Evolutionary conservation across 257 asterid species (phyloP).

Genomic region (Jacaranda mimosifolia): DNA sequence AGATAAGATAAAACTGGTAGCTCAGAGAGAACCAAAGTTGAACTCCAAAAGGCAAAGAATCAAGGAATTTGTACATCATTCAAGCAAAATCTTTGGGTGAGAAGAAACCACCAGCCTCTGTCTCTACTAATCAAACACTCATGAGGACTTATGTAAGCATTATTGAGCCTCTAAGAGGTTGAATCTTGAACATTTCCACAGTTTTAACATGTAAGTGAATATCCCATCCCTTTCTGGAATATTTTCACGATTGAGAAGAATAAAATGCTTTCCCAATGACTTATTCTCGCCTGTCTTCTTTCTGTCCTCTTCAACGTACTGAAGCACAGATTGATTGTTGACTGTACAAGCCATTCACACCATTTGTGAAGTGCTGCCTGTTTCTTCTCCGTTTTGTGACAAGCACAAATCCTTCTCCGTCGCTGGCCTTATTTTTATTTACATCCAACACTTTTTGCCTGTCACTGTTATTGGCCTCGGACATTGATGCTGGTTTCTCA

Average conservation of each 20-base stretch:
- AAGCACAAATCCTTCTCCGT: slow-evolving; percentile 90
- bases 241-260: slow-evolving; percentile 17
- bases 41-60: slow-evolving; percentile 35
- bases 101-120: slow-evolving; percentile 37
- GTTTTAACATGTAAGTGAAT: slow-evolving; percentile 33
- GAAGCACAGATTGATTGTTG: slow-evolving; percentile 91
- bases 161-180: slow-evolving; percentile 13
- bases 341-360: slow-evolving; percentile 71
- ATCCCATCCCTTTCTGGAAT: slow-evolving; percentile 1
- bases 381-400: slow-evolving; percentile 89
- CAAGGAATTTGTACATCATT: slow-evolving; percentile 41
- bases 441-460: slow-evolving; percentile 42
- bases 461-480: slow-evolving; percentile 46
- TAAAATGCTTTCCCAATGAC: slow-evolving; percentile 18
- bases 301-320: slow-evolving; percentile 59
- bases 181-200: slow-evolving; percentile 22
- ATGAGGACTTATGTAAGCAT: slow-evolving; percentile 19
- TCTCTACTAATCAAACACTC: slow-evolving; percentile 31
- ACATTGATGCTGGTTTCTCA: slow-evolving; percentile 43
- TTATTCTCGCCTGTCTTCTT: slow-evolving; percentile 9
- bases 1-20: slow-evolving; percentile 27
- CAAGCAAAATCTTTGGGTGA: slow-evolving; percentile 43
- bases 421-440: slow-evolving; percentile 56
- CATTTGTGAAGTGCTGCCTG: slow-evolving; percentile 75
- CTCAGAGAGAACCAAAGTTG: slow-evolving; percentile 25